Base-by-base conservation (phyloP, 768 basidiomycete genomes). In the Tricholoma flavovirens region DNA sequence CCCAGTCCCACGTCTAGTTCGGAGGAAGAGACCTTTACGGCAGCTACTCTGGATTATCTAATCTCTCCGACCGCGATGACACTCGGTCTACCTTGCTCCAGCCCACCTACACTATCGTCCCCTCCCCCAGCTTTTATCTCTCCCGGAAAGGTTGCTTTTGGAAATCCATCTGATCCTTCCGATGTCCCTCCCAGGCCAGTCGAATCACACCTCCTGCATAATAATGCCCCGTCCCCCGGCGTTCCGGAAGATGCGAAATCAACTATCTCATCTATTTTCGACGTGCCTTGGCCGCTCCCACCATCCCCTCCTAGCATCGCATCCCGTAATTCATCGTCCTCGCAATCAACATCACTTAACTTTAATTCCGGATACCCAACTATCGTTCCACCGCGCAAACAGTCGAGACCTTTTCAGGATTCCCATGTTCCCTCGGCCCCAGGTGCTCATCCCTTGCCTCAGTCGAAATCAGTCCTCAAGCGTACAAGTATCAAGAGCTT, bases 11-110 rank as follows among this genome's bases (percentile, higher is more conserved):
- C 36, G 43, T 54, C 59, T 24, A 40, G 60, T 51, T 56, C 62
- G 0, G 75, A 76, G 10, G 77, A 80, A 53, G 68, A 70, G 7
- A 68, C 67, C 0, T 79, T 79, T 63, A 71, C 74, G 62, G 66
- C 63, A 6, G 77, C 77, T 7, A 79, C 78, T 1, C 53, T 77
- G 33, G 69, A 71, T 22, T 79, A 80, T 52, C 65, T 80, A n/a
- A 70, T 71, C 9, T 78, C 75, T 11, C 75, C 77, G 2, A 68
- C 73, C 0, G 77, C 77, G 4, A 71, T 73, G 54, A 62, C 73
- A 0, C 70, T 78, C 1, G 78, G 78, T 17, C 69, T 77, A 30
- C 58, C 62, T 0, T 12, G 43, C 10, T 15, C 21, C 12, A 53
- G 70, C 15, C 69, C 75, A 15, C 12, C 65, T 22, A 49, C 60